Evolutionary conservation across 1,284 basidiomycete species (phyloP).

Genomic region (Cutaneotrichosporon sp.): DNA sequence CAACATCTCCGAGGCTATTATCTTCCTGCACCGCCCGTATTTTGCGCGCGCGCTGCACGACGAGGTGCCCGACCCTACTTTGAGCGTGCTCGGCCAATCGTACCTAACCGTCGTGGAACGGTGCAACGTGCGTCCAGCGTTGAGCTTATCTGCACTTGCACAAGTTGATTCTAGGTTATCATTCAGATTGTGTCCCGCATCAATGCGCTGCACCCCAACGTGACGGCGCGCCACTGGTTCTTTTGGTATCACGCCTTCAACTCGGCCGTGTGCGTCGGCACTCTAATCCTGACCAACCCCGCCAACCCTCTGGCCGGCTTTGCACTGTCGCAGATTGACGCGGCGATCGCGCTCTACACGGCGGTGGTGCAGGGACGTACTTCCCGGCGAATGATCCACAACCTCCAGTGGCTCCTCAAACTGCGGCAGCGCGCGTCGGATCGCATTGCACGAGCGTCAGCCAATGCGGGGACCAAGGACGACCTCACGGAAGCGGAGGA

Average conservation of each 20-base stretch:
- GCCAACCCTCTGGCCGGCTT: conserved; percentile 15
- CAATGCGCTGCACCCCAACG: conserved; percentile 32
- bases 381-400: conserved; percentile 23
- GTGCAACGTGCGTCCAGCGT: conserved; percentile 24
- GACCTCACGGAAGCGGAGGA: background rate
- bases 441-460: conserved; percentile 1
- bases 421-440: conserved; percentile 21
- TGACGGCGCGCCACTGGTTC: conserved; percentile 36
- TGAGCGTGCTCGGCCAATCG: conserved; percentile 24
- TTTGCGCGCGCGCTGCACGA: conserved; percentile 34
- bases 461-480: background rate
- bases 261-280: conserved; percentile 32
- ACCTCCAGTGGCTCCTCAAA: conserved; percentile 30
- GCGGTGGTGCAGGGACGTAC: conserved; percentile 18
- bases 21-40: conserved; percentile 36
- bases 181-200: conserved; percentile 28
- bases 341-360: conserved; percentile 26
- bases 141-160: background rate
- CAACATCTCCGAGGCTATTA: conserved; percentile 30
- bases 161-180: conserved; percentile 24
- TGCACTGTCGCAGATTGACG: conserved; percentile 24
- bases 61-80: conserved; percentile 23
- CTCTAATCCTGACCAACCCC: conserved; percentile 22
- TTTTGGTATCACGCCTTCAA: conserved; percentile 38
- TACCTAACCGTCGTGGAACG: conserved; percentile 36